Conservation (phyloP, 1,284 basidiomycete genomes). For the Leccinum subatratum region DNA sequence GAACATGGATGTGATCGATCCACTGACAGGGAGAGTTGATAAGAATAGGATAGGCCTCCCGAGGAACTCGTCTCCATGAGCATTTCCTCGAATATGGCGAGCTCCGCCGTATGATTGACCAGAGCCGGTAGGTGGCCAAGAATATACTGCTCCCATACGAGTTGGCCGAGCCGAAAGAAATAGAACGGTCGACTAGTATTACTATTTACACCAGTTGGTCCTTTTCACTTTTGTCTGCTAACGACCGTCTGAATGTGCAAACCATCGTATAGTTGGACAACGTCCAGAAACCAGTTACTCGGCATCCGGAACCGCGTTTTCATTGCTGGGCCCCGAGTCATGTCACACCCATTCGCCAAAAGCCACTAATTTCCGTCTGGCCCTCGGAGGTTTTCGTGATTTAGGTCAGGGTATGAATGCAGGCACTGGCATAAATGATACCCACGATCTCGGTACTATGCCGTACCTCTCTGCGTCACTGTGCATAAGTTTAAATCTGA, state of each 20-base stretch:
- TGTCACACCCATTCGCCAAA: constrained; percentile 2
- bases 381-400: no score
- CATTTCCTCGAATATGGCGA: not conserved
- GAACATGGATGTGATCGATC: not conserved
- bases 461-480: not conserved
- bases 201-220: not conserved
- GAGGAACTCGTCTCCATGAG: not conserved
- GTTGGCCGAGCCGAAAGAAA: not conserved
- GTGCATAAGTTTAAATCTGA: not conserved
- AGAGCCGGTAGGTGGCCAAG: not conserved
- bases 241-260: not conserved
- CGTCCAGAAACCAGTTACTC: constrained; percentile 1
- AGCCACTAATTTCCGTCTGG: not conserved
- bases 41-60: not conserved
- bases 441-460: not conserved
- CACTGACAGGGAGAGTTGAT: constrained; percentile 1
- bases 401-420: constrained; percentile 4
- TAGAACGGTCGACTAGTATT: constrained; percentile 1
- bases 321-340: not conserved
- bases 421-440: not conserved
- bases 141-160: not conserved
- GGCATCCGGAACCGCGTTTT: not conserved
- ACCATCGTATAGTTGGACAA: not conserved
- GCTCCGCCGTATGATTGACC: not conserved
- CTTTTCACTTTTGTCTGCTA: not conserved